phyloP scores from a whole-genome alignment of 129 eudicot species.

The Flaveria trinervia region DNA sequence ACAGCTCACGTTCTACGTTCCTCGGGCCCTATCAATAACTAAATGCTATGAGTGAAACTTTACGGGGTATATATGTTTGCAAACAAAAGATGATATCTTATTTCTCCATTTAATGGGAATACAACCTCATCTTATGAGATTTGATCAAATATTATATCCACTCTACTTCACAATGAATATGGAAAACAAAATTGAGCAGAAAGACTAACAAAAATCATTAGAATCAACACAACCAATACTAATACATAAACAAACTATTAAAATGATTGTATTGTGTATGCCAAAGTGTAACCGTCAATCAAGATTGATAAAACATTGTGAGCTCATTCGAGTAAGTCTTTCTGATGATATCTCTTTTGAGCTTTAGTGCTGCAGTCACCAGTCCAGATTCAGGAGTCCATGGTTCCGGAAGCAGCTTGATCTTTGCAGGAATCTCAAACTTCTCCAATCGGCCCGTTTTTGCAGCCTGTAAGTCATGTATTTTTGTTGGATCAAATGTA shows the following conservation, averaged over 20 bases:
- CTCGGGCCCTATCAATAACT: too few species aligned
- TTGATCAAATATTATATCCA: constrained; percentile 13
- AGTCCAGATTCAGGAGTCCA: constrained; percentile 99
- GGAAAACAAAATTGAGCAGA: constrained; percentile 20
- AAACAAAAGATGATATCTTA: background rate
- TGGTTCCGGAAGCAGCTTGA: constrained; percentile 72
- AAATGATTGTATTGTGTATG: background rate
- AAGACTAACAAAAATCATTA: constrained; percentile 10
- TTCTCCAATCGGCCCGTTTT: constrained; percentile 72
- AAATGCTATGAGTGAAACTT: too few species aligned
- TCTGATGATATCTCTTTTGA: constrained; percentile 75
- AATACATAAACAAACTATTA: constrained; percentile 28
- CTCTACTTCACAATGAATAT: constrained; percentile 14
- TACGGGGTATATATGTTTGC: too few species aligned
- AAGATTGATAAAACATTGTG: constrained; percentile 53
- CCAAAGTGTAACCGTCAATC: constrained; percentile 22
- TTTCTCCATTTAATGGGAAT: too few species aligned
- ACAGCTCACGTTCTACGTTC: too few species aligned
- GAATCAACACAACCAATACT: constrained; percentile 21
- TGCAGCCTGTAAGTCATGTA: constrained; percentile 50
- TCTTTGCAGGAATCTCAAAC: constrained; percentile 88
- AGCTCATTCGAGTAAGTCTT: constrained; percentile 69
- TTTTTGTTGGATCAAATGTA: constrained; percentile 6
- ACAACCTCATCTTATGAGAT: background rate
- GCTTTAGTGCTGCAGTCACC: constrained; percentile 94